phyloP scores from a whole-genome alignment of 1,284 basidiomycete genomes.

The Leccinum cinnamomeum region DNA sequence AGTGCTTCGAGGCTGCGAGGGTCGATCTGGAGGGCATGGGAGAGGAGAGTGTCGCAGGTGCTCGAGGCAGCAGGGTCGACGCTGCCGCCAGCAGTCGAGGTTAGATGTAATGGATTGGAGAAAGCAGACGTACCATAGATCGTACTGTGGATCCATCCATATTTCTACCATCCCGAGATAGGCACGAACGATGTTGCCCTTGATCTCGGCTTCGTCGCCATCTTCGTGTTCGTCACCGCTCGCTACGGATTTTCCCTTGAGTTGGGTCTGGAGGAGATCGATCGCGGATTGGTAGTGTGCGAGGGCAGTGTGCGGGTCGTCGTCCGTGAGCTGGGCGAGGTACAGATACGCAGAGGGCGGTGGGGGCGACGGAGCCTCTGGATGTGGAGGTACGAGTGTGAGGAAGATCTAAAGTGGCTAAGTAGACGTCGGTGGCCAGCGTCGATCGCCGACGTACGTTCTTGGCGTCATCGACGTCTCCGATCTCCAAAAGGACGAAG shows the following conservation, averaged over 20 bases:
- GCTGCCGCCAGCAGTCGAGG: too few relatives aligned
- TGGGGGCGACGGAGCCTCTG: not conserved
- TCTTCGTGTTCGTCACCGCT: too few relatives aligned
- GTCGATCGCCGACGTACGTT: too few relatives aligned
- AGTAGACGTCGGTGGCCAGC: too few relatives aligned
- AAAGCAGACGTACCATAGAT: not conserved
- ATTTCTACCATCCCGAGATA: not conserved
- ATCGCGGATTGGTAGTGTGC: not conserved
- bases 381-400: not conserved
- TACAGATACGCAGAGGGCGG: not conserved
- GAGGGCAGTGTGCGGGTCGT: not conserved
- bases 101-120: not conserved
- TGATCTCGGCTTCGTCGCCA: too few relatives aligned
- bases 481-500: conserved; percentile 72
- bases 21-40: too few relatives aligned
- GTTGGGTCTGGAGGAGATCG: not conserved
- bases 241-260: too few relatives aligned
- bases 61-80: too few relatives aligned
- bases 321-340: not conserved
- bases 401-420: too few relatives aligned
- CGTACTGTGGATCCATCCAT: not conserved
- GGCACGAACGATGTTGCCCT: not conserved
- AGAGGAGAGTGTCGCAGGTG: too few relatives aligned
- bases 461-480: conserved; percentile 41
- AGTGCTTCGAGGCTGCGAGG: too few relatives aligned